Evolutionary conservation across 2,329 filamentous ascomycete genomes (phyloP).

Genomic region (Delphinella strobiligena): DNA sequence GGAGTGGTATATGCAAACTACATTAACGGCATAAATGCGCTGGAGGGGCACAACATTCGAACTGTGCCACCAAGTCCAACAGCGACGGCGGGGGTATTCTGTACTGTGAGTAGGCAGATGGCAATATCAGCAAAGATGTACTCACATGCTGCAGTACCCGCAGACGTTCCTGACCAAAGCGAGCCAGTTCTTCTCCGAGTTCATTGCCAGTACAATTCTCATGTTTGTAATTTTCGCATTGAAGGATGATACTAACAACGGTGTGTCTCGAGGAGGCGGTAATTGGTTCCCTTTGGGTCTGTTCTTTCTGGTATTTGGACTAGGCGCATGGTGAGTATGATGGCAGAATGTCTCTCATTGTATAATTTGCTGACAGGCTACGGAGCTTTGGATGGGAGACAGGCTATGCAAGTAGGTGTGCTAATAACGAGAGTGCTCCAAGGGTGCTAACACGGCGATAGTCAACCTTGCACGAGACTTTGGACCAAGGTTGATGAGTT

Average conservation of each 20-base stretch:
- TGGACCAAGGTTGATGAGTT: conserved; percentile 55
- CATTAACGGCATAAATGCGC: conserved; percentile 50
- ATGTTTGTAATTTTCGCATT: conserved; percentile 61
- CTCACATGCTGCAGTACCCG: too few species aligned
- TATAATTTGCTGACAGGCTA: conserved; percentile 46
- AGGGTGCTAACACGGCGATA: conserved; percentile 27
- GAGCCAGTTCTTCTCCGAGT: conserved; percentile 60
- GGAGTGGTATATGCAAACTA: conserved; percentile 34
- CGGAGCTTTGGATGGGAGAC: conserved; percentile 61
- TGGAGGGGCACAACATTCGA: conserved; percentile 45
- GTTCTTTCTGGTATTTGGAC: conserved; percentile 56
- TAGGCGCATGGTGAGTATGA: conserved; percentile 55
- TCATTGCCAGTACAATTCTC: conserved; percentile 52
- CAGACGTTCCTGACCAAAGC: conserved; percentile 49
- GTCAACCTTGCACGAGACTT: conserved; percentile 60
- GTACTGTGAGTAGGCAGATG: too few species aligned
- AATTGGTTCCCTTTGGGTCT: conserved; percentile 46
- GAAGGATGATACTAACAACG: conserved; percentile 38
- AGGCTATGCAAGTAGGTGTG: conserved; percentile 40
- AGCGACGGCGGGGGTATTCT: conserved; percentile 55
- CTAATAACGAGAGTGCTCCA: conserved; percentile 15
- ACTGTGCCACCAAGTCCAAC: conserved; percentile 47
- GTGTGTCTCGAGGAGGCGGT: conserved; percentile 15
- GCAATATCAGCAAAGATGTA: too few species aligned
- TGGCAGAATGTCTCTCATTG: conserved; percentile 54